phyloP scores from a whole-genome alignment of 192 early-diverging fungal genomes.

The Coemansia sp. region DNA sequence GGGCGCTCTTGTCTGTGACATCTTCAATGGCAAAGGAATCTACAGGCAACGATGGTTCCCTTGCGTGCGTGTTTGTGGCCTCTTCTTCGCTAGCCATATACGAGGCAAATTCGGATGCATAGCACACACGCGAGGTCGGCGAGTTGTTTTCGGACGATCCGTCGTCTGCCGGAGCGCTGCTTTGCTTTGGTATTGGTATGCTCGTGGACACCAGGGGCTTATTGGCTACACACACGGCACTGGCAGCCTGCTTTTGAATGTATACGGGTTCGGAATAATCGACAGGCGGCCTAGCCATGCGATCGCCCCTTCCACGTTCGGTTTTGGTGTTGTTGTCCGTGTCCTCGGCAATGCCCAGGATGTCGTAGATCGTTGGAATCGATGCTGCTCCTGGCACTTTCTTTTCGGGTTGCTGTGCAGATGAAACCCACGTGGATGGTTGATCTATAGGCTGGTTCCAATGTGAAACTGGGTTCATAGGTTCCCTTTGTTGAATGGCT shows the following conservation, averaged over 20 bases:
- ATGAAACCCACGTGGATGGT: too few species aligned
- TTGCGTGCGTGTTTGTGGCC: too few species aligned
- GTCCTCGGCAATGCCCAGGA: constrained; percentile 34
- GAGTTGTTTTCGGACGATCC: constrained; percentile 8
- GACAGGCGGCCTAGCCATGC: not conserved
- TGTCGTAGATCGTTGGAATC: constrained; percentile 44
- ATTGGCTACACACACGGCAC: not conserved
- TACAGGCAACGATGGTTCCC: not conserved
- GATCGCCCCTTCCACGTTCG: constrained; percentile 1
- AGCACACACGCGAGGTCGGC: constrained; percentile 23
- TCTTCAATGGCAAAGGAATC: not conserved
- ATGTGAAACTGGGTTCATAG: not conserved
- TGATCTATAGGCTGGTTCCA: not conserved
- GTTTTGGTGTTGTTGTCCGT: not conserved
- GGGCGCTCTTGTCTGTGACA: not conserved
- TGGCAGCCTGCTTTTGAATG: not conserved
- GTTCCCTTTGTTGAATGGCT: not conserved
- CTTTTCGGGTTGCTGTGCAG: not conserved
- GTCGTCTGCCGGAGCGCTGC: not conserved
- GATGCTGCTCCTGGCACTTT: not conserved
- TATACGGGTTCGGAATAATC: not conserved
- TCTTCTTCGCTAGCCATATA: constrained; percentile 3
- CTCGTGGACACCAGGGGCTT: too few species aligned
- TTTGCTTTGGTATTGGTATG: not conserved
- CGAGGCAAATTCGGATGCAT: constrained; percentile 20